phyloP scores from a whole-genome alignment of 2,329 filamentous ascomycete species.

The Elsinoe ampelina region DNA sequence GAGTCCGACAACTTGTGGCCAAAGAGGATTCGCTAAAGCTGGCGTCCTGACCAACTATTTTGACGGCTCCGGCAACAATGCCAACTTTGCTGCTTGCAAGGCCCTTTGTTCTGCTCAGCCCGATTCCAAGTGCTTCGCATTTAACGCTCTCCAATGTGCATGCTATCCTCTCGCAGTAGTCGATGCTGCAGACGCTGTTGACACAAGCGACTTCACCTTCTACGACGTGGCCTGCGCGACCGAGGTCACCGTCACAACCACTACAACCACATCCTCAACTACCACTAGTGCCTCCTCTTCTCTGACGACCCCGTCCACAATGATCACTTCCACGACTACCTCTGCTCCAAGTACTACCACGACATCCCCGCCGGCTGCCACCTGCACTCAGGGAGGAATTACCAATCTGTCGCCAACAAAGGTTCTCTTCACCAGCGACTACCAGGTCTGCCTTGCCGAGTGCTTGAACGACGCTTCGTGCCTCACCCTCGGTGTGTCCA shows the following conservation, averaged over 20 bases:
- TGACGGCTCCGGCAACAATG: neutral
- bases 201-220: neutral
- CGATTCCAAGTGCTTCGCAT: neutral
- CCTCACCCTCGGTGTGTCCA: neutral
- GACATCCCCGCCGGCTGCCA: neutral
- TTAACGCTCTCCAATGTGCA: neutral
- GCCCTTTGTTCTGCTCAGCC: neutral
- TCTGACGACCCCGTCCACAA: neutral
- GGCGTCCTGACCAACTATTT: neutral
- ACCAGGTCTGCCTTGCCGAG: neutral
- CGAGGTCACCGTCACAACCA: neutral
- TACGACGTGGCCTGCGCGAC: neutral
- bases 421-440: neutral
- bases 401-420: neutral
- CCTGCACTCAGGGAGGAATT: neutral
- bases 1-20: neutral
- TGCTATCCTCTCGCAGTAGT: neutral
- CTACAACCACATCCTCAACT: neutral
- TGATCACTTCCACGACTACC: neutral
- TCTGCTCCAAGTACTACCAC: neutral
- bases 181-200: neutral
- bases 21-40: neutral
- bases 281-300: neutral
- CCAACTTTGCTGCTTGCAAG: slow-evolving; percentile 5
- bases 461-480: neutral